phyloP scores from a whole-genome alignment of 352 stramenopile species.

The Elongisporangium senticosum region DNA sequence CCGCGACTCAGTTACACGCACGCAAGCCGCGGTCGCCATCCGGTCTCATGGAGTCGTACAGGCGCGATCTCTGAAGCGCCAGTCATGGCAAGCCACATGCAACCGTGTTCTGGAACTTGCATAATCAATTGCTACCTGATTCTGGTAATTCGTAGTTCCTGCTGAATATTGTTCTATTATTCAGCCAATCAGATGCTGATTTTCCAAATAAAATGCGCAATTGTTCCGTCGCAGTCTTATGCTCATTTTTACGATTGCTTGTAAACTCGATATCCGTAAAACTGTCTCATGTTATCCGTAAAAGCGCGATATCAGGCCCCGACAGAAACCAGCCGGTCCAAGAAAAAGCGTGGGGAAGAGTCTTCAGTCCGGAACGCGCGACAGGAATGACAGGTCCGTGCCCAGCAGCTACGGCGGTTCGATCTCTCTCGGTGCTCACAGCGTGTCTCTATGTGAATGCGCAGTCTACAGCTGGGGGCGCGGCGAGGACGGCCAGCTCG shows the following conservation, averaged over 20 bases:
- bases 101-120: neutral
- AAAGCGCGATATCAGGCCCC: neutral
- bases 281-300: neutral
- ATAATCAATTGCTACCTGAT: neutral
- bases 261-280: neutral
- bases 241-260: neutral
- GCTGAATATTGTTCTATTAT: neutral
- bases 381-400: neutral
- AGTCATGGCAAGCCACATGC: too few relatives aligned
- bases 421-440: neutral
- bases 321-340: neutral
- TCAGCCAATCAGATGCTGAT: neutral
- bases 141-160: neutral
- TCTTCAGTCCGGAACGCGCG: neutral
- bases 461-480: constrained; percentile 87
- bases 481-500: constrained; percentile 83
- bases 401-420: neutral
- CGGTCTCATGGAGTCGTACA: neutral
- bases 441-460: neutral
- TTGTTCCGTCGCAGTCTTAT: neutral
- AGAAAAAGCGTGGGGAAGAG: neutral
- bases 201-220: neutral
- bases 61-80: neutral
- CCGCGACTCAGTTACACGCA: neutral
- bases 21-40: neutral